phyloP scores from a whole-genome alignment of 1,284 basidiomycete species.

The Megacollybia platyphylla region DNA sequence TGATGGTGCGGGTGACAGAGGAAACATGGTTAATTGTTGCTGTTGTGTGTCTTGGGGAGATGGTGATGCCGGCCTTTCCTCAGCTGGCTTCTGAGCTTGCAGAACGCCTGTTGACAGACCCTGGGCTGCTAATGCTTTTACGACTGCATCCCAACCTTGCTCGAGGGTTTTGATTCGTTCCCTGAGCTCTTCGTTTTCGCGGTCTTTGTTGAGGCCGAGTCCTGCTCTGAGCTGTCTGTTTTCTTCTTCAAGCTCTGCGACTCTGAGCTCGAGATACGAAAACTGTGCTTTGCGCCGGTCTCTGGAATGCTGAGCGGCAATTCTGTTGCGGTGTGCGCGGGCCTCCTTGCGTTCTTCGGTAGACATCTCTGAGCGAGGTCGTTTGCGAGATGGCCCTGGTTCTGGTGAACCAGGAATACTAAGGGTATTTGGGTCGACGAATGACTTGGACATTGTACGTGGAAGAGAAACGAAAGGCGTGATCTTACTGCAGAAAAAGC shows the following conservation, averaged over 20 bases:
- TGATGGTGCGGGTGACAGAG: slow-evolving; percentile 39
- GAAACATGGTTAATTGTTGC: slow-evolving; percentile 15
- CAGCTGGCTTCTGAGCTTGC: slow-evolving; percentile 14
- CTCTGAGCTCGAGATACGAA: slow-evolving; percentile 59
- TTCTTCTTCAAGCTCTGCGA: slow-evolving; percentile 76
- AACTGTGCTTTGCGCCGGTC: slow-evolving; percentile 74
- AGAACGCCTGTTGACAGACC: slow-evolving; percentile 30
- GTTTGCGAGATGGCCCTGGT: slow-evolving; percentile 49
- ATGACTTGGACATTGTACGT: slow-evolving; percentile 9
- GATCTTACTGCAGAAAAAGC: no score
- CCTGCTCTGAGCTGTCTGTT: slow-evolving; percentile 66
- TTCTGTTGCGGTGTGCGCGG: slow-evolving; percentile 70
- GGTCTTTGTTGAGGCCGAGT: slow-evolving; percentile 39
- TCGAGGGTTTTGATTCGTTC: slow-evolving; percentile 67
- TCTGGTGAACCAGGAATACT: slow-evolving; percentile 21
- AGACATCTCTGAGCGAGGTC: slow-evolving; percentile 43
- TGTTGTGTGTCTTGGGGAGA: slow-evolving; percentile 17
- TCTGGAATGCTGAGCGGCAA: slow-evolving; percentile 75
- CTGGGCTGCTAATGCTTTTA: slow-evolving; percentile 60
- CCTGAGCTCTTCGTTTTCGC: slow-evolving; percentile 62
- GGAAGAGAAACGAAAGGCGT: slow-evolving; percentile 6
- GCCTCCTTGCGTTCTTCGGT: slow-evolving; percentile 73
- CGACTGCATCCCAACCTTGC: slow-evolving; percentile 65
- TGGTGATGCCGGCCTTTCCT: slow-evolving; percentile 18
- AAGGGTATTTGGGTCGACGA: slow-evolving; percentile 25